Conservation (phyloP, 2,329 filamentous ascomycete genomes). For the Paramyrothecium sp. region DNA sequence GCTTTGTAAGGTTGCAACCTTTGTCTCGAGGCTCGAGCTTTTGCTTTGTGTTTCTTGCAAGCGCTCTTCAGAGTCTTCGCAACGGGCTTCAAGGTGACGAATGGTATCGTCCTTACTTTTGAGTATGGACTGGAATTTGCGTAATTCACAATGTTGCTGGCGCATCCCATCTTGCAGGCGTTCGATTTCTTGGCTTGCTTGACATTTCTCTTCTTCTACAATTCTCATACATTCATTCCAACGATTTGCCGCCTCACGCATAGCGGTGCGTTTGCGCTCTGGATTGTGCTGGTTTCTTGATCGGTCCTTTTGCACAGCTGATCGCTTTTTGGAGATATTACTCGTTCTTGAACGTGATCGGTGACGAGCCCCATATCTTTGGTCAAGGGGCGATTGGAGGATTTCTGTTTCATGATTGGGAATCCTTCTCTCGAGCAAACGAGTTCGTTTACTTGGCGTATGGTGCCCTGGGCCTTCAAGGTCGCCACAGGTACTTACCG, state of each 20-base stretch:
- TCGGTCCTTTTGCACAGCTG: constrained; percentile 10
- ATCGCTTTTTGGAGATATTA: constrained; percentile 30
- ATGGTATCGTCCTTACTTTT: constrained; percentile 6
- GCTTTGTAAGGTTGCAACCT: constrained; percentile 24
- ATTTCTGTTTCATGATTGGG: constrained; percentile 2
- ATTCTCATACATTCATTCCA: constrained; percentile 33
- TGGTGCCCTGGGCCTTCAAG: constrained; percentile 24
- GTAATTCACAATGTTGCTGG: constrained; percentile 14
- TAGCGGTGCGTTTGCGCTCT: constrained; percentile 24
- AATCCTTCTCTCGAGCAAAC: constrained; percentile 3
- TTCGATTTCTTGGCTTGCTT: constrained; percentile 22
- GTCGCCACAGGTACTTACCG: constrained; percentile 27
- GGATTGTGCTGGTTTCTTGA: constrained; percentile 7
- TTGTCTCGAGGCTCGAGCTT: constrained; percentile 19
- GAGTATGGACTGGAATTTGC: constrained; percentile 6
- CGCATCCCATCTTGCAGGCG: constrained; percentile 20
- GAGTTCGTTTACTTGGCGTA: constrained; percentile 10
- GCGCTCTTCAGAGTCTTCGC: constrained; percentile 23
- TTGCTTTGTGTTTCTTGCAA: constrained; percentile 17
- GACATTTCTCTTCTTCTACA: constrained; percentile 23
- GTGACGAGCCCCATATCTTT: neutral
- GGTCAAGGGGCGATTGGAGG: constrained; percentile 3
- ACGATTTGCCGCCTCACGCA: constrained; percentile 27
- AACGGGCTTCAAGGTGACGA: neutral
- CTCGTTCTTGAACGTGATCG: constrained; percentile 26